phyloP scores from a whole-genome alignment of 208 protist genomes.

The Leishmania braziliensis region DNA sequence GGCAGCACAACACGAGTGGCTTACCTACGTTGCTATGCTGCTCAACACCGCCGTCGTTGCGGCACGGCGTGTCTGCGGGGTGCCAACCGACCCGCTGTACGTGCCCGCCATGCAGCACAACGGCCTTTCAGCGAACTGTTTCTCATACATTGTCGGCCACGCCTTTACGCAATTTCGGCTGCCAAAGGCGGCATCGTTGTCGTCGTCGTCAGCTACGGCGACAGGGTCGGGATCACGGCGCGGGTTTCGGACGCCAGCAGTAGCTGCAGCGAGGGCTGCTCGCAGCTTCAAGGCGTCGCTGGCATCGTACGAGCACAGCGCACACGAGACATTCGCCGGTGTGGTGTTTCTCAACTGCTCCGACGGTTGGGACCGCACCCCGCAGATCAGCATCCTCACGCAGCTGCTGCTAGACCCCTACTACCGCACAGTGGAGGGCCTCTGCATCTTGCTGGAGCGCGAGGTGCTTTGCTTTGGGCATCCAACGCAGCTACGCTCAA shows the following conservation, averaged over 20 bases:
- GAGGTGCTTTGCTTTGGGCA: slow-evolving; percentile 94
- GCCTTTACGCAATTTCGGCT: slow-evolving; percentile 29
- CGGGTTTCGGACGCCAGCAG: neutral
- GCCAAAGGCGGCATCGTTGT: neutral
- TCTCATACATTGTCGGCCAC: slow-evolving; percentile 39
- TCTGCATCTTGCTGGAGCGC: slow-evolving; percentile 92
- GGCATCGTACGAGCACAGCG: slow-evolving; percentile 27
- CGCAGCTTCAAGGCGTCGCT: slow-evolving; percentile 4
- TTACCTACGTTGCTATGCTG: slow-evolving; percentile 32
- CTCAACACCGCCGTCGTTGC: slow-evolving; percentile 46
- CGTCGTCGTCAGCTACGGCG: neutral
- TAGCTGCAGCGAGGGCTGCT: neutral
- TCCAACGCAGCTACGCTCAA: slow-evolving; percentile 26
- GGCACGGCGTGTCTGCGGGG: slow-evolving; percentile 52
- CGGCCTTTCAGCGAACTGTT: slow-evolving; percentile 27
- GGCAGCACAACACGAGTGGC: slow-evolving; percentile 35
- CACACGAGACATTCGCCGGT: slow-evolving; percentile 20
- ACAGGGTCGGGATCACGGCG: slow-evolving; percentile 2
- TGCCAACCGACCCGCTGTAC: slow-evolving; percentile 47
- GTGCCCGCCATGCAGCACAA: slow-evolving; percentile 37
- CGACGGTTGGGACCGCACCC: slow-evolving; percentile 94
- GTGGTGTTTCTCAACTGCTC: slow-evolving; percentile 72
- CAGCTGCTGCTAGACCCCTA: slow-evolving; percentile 92
- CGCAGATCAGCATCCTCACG: slow-evolving; percentile 77
- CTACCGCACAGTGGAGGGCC: slow-evolving; percentile 93